Evolutionary conservation across 345 rosid genomes (phyloP), one percentile per base, ranked within the genome.

Genomic region (Gossypioides kirkii): DNA sequence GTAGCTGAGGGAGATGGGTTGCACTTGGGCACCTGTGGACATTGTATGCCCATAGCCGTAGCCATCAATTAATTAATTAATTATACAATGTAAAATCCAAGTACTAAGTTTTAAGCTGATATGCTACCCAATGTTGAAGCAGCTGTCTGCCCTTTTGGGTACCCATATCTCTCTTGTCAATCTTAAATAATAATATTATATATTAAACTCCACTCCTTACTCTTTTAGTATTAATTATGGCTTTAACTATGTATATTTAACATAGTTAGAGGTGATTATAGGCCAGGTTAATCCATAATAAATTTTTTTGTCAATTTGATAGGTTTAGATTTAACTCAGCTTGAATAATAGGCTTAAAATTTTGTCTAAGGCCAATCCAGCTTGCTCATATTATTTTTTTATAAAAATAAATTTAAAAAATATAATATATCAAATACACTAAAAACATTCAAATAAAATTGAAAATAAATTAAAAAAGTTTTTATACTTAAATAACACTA

Each of bases 271-370:
- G 38, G 5, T 1, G 7, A 32, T 5, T 6, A 6, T 5, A 7
- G 7, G 38, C 5, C 1, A 1, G 38, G 0, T 32, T 5, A 0
- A 7, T 6, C 7, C 0, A 1, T 1, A 32, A 32, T 0, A 32
- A 32, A 32, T 0, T 32, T 32, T 5, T 0, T 4, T 0, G 38
- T 0, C 0, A 0, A 7, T 5, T 32, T 32, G 38, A 0, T 32
- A 32, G 0, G 7, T 32, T 32, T 0, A 0, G 7, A 7, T 0
- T 32, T 4, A 7, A 7, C 7, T 32, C 7, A 32, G 38, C 1
- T 0, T 0, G 0, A 32, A 32, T 4, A 32, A 32, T 32, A 7
- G 5, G 7, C 0, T 32, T 32, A 32, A 32, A 32, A 5, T 32
- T 32, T 32, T 32, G 1, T 0, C 5, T 6, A 32, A 32, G 7